phyloP scores from a whole-genome alignment of 1,139 yeast genomes.

The Kodamaea derodonti region DNA sequence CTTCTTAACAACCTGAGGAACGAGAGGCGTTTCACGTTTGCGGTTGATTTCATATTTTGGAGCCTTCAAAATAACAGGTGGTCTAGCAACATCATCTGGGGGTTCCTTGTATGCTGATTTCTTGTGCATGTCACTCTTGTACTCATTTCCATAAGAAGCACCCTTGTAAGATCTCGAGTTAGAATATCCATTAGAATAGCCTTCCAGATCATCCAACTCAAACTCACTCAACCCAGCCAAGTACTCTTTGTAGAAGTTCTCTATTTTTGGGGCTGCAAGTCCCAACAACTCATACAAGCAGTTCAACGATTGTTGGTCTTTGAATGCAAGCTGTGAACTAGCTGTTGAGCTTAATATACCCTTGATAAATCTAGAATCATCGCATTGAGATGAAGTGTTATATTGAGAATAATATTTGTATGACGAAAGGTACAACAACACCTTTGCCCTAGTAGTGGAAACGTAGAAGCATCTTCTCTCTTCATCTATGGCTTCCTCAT shows the following conservation, averaged over 20 bases:
- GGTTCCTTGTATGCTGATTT: background rate
- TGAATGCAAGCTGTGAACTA: slow-evolving; percentile 17
- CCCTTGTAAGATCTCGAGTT: too few relatives aligned
- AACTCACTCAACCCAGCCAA: slow-evolving; percentile 6
- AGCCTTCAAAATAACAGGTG: slow-evolving; percentile 9
- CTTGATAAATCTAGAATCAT: slow-evolving; percentile 31
- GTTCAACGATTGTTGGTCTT: slow-evolving; percentile 12
- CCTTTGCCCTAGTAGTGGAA: slow-evolving; percentile 80
- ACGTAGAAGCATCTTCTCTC: slow-evolving; percentile 85
- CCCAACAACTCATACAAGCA: slow-evolving; percentile 16
- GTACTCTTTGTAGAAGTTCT: slow-evolving; percentile 10
- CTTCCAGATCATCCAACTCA: too few relatives aligned
- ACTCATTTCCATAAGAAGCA: too few relatives aligned
- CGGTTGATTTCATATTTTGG: slow-evolving; percentile 3
- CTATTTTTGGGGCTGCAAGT: slow-evolving; percentile 9
- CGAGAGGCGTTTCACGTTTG: background rate
- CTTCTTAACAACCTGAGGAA: background rate
- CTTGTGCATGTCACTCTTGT: too few relatives aligned
- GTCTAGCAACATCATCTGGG: slow-evolving; percentile 1
- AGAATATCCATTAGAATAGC: too few relatives aligned
- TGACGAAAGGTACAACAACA: slow-evolving; percentile 33
- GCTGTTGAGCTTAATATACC: slow-evolving; percentile 8
- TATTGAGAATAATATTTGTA: slow-evolving; percentile 13
- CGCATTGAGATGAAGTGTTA: slow-evolving; percentile 6
- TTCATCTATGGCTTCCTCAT: slow-evolving; percentile 50